A percentile compares a stretch with the other conserved stretches of the same genome.
Conservation (phyloP, 345 rosid genomes). For the Mallotus nudiflorus region DNA sequence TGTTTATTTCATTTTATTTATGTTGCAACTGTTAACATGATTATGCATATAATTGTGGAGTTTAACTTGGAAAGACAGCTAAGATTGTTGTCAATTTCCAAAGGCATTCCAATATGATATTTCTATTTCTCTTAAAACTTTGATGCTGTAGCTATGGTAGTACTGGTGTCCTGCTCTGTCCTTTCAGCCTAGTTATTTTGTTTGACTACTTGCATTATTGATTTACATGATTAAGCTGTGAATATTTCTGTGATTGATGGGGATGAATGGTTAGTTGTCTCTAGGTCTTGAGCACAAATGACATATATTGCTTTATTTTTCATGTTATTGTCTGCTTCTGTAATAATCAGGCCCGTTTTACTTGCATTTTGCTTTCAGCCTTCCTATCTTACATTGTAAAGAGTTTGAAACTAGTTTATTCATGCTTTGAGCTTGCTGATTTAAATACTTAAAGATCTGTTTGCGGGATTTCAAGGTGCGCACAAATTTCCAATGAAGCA, state of each 20-base stretch:
- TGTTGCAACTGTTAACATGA: background rate
- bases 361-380: background rate
- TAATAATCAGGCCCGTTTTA: background rate
- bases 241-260: background rate
- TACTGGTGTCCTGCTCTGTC: background rate
- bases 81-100: background rate
- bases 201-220: background rate
- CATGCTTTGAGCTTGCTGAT: no score
- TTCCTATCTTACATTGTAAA: background rate
- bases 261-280: background rate
- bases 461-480: no score
- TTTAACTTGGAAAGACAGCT: background rate
- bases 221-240: background rate
- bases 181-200: background rate
- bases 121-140: background rate
- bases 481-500: no score
- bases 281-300: background rate
- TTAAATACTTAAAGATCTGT: no score
- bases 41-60: background rate
- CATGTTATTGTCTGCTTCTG: background rate
- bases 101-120: background rate
- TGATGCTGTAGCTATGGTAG: background rate
- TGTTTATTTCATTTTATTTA: background rate
- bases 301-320: background rate
- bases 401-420: background rate